These are phyloP conservation scores for Castanea crenata DNA, from an alignment of 306 rosid species.

Conservation along the genomic window DNA sequence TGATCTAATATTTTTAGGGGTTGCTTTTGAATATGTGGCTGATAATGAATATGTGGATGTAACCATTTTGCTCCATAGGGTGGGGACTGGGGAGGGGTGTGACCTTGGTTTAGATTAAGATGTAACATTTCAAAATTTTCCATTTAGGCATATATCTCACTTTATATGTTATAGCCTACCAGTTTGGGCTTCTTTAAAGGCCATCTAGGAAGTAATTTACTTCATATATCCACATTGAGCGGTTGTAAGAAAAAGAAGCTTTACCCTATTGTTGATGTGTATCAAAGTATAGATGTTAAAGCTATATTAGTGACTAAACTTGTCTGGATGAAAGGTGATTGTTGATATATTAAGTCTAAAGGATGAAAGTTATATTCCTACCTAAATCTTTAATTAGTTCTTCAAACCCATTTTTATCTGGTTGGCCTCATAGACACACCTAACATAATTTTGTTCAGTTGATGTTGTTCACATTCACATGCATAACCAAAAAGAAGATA, in stretches of 20 bases:
- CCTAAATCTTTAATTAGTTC: too few species aligned
- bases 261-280: neutral
- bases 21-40: neutral
- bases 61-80: too few species aligned
- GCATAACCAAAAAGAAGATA: too few species aligned
- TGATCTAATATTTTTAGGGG: neutral
- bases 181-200: neutral
- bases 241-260: neutral
- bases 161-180: neutral
- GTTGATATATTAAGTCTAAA: neutral
- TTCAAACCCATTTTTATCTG: too few species aligned
- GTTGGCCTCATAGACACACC: too few species aligned
- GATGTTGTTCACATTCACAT: too few species aligned
- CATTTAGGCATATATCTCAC: neutral
- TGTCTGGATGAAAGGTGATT: slow-evolving; percentile 5
- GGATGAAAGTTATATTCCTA: neutral
- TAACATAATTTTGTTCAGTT: too few species aligned
- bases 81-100: too few species aligned
- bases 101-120: too few species aligned
- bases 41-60: neutral
- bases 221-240: neutral
- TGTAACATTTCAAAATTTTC: too few species aligned
- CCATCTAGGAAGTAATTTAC: neutral
- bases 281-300: neutral
- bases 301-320: neutral